A percentile compares a stretch with the other conserved stretches of the same genome.
Conservation (phyloP, 805 yeast genomes). For the Scheffersomyces amazonensis region DNA sequence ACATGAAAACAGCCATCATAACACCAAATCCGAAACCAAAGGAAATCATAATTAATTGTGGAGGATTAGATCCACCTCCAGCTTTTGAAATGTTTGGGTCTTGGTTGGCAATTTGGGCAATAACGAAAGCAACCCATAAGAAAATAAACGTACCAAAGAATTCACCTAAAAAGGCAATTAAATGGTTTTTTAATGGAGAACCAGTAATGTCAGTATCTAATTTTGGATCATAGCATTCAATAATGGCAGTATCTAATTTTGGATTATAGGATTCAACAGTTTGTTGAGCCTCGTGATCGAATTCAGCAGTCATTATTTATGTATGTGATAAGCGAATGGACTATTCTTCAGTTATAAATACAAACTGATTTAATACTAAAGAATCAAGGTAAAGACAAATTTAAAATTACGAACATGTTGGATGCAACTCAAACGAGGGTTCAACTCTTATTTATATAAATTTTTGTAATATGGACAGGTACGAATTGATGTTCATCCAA, state of each 20-base stretch:
- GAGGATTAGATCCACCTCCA: constrained; percentile 52
- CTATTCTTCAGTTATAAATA: neutral
- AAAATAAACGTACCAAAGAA: constrained; percentile 84
- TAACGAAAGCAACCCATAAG: constrained; percentile 75
- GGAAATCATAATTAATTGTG: constrained; percentile 73
- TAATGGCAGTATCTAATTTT: constrained; percentile 12
- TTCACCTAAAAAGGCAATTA: constrained; percentile 73
- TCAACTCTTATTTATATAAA: neutral
- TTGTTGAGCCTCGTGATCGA: constrained; percentile 26
- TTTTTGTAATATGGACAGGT: too few species aligned
- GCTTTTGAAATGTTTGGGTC: constrained; percentile 32
- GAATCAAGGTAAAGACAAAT: neutral
- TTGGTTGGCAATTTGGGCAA: constrained; percentile 80
- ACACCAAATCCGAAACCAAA: constrained; percentile 87
- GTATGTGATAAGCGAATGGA: neutral
- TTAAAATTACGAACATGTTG: neutral
- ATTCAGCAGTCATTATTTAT: constrained; percentile 16
- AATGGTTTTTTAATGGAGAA: constrained; percentile 45
- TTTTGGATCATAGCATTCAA: too few species aligned
- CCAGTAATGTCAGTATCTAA: too few species aligned
- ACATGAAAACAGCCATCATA: constrained; percentile 65
- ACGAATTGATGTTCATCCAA: too few species aligned
- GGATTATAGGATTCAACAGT: constrained; percentile 25
- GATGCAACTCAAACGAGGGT: neutral
- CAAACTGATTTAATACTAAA: neutral